Evolutionary conservation across 1,284 basidiomycete species (phyloP).

Genomic region (Puccinia polysora): DNA sequence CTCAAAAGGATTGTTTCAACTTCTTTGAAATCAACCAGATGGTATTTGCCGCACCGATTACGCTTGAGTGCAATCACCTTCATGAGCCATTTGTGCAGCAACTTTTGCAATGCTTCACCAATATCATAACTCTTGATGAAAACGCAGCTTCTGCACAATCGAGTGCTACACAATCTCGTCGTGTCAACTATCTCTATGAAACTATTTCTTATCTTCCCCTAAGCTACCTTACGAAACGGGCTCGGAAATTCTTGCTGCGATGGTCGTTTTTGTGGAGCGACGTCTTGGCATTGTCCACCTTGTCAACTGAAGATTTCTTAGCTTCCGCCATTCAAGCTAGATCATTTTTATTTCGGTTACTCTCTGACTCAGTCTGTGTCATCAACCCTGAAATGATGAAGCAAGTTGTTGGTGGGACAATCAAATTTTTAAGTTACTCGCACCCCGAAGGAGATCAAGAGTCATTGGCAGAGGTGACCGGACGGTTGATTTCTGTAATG

Average conservation of each 20-base stretch:
- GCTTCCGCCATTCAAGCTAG: neutral
- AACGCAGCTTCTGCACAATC: neutral
- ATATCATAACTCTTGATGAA: neutral
- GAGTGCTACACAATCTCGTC: neutral
- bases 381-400: conserved; percentile 22
- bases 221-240: conserved; percentile 12
- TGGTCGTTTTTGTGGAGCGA: conserved; percentile 10
- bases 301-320: neutral
- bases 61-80: neutral
- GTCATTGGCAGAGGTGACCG: neutral
- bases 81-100: conserved; percentile 1
- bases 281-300: neutral
- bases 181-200: conserved; percentile 7
- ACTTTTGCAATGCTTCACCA: neutral
- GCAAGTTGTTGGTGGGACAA: neutral
- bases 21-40: neutral
- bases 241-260: conserved; percentile 16
- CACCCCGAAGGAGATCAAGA: neutral
- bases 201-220: conserved; percentile 8
- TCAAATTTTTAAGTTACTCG: neutral
- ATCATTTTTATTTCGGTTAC: conserved; percentile 3
- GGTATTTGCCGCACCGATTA: neutral
- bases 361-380: neutral
- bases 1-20: neutral
- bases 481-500: neutral